Evolutionary conservation across 306 rosid genomes (phyloP).

Genomic region (apple (Malus domestica)): ASM211411v1 NC_041798.1:21007001-21007500

Average conservation of each 20-base stretch:
- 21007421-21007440: constrained; percentile 1
- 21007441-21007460: constrained; percentile 73
- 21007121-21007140: constrained; percentile 57
- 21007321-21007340: background rate
- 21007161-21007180: background rate
- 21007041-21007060: constrained; percentile 35
- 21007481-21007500: constrained; percentile 67
- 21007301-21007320: constrained; percentile 56
- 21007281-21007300: constrained; percentile 47
- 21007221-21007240: constrained; percentile 91
- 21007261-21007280: constrained; percentile 82
- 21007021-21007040: background rate
- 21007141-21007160: background rate
- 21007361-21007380: no score
- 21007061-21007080: constrained; percentile 68
- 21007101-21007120: constrained; percentile 74
- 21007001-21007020: background rate
- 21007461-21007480: constrained; percentile 44
- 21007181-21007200: background rate
- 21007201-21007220: background rate
- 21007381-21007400: no score
- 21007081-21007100: constrained; percentile 54
- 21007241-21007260: constrained; percentile 65
- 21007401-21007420: background rate
- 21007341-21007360: background rate